phyloP scores from a whole-genome alignment of 2,329 filamentous ascomycete genomes.

The Emmonsiellopsis sp. region DNA sequence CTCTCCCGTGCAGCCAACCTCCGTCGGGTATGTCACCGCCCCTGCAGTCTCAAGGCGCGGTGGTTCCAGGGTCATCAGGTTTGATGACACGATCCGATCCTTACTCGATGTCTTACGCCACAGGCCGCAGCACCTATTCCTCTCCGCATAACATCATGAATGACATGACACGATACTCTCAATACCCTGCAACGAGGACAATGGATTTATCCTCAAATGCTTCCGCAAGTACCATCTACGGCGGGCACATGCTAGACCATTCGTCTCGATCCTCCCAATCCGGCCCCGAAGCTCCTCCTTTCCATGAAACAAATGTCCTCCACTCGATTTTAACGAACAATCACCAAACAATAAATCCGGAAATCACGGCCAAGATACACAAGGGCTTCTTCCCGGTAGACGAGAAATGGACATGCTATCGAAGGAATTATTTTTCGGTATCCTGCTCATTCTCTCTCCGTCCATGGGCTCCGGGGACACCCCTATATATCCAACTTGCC shows the following conservation, averaged over 20 bases:
- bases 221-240: slow-evolving; percentile 21
- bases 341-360: slow-evolving; percentile 50
- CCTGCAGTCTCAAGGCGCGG: slow-evolving; percentile 22
- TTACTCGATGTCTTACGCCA: slow-evolving; percentile 25
- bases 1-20: slow-evolving; percentile 32
- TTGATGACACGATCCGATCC: slow-evolving; percentile 31
- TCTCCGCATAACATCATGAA: slow-evolving; percentile 19
- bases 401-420: slow-evolving; percentile 83
- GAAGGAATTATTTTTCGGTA: slow-evolving; percentile 84
- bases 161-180: slow-evolving; percentile 24
- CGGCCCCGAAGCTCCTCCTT: slow-evolving; percentile 33
- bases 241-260: slow-evolving; percentile 17
- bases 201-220: slow-evolving; percentile 25
- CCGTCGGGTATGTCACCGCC: slow-evolving; percentile 36
- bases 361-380: slow-evolving; percentile 72
- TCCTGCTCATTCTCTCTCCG: slow-evolving; percentile 66
- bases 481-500: slow-evolving; percentile 47
- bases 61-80: slow-evolving; percentile 18
- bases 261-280: slow-evolving; percentile 20
- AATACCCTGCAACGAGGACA: slow-evolving; percentile 23
- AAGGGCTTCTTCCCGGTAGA: slow-evolving; percentile 81
- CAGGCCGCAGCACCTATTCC: slow-evolving; percentile 23
- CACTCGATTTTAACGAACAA: slow-evolving; percentile 25
- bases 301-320: slow-evolving; percentile 29
- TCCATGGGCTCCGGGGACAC: slow-evolving; percentile 47